Evolutionary conservation across 2,329 filamentous ascomycete species (phyloP), one percentile per base, ranked within the genome.

Genomic region (Penicillium sp.): DNA sequence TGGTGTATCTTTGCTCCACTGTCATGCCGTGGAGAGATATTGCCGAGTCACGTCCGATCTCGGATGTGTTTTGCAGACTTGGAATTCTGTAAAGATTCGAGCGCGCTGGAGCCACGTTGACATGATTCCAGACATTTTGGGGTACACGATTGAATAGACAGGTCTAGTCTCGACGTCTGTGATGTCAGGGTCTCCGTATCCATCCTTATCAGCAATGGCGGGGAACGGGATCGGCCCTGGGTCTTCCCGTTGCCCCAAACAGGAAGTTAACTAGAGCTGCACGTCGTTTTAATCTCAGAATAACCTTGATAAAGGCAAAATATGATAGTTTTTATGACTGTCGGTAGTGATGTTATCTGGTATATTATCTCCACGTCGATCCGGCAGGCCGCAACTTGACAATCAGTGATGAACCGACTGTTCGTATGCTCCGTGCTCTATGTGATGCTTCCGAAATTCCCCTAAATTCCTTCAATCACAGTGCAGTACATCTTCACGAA

Each of bases 261-360:
- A 18, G 43, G 53, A 52, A 51, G 48, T 55, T 55, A 22, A 52
- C 53, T 32, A 34, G 53, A 52, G 48, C n/a, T 8, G n/a, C n/a
- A 21, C 13, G 10, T 14, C 14, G 10, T 34, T 29, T 18, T 22
- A 14, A 9, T 18, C 32, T 39, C 45, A 27, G 14, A 18, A 21
- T 18, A 3, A 18, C 9, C 21, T 21, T 14, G 31, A 18, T n/a
- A 27, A 27, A 27, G 24, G 13, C 21, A 18, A 22, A 22, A 14
- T 10, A 14, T 16, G 39, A 43, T 13, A 24, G 18, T 34, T 36
- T 1, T 24, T 18, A 43, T 49, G 47, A 49, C 47, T 34, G 14
- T 49, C 24, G 24, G 24, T 29, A 13, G 14, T 10, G 6, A 31
- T 47, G 46, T 22, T 43, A 49, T 49, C 47, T 13, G 8, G 24